Evolutionary conservation across 257 asterid genomes (phyloP).

Genomic region (Solanum dulcamara): DNA sequence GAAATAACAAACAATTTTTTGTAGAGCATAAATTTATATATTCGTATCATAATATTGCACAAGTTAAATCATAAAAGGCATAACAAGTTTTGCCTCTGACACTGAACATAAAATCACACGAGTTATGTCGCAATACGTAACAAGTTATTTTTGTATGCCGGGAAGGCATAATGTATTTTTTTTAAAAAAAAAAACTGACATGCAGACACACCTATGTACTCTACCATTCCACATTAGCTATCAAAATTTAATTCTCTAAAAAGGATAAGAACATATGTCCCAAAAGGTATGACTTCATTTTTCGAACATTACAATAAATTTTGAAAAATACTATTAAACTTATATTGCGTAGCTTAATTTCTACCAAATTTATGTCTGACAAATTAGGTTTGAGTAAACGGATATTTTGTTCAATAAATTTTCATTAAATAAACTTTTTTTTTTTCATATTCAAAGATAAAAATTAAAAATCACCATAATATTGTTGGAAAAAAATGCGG

Average conservation of each 20-base stretch:
- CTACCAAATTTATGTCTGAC: no score
- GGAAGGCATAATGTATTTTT: not conserved
- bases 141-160: not conserved
- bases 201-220: no score
- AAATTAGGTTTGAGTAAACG: not conserved
- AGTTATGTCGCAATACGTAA: not conserved
- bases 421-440: no score
- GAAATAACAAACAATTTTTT: not conserved
- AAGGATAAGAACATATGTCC: not conserved
- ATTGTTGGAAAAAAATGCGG: no score
- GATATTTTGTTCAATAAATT: not conserved
- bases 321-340: not conserved
- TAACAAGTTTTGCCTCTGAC: no score
- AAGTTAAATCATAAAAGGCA: not conserved
- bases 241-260: not conserved
- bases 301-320: not conserved
- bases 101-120: no score
- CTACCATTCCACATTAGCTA: not conserved
- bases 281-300: not conserved
- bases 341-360: not conserved
- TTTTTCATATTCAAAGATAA: no score
- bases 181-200: no score
- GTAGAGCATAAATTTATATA: not conserved
- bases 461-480: not conserved
- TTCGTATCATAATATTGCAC: not conserved